Percentiles rank a stretch among this genome's conserved stretches.
Evolutionary conservation across 495 filamentous ascomycete genomes (phyloP).

Genomic region (Talaromyces liani): DNA sequence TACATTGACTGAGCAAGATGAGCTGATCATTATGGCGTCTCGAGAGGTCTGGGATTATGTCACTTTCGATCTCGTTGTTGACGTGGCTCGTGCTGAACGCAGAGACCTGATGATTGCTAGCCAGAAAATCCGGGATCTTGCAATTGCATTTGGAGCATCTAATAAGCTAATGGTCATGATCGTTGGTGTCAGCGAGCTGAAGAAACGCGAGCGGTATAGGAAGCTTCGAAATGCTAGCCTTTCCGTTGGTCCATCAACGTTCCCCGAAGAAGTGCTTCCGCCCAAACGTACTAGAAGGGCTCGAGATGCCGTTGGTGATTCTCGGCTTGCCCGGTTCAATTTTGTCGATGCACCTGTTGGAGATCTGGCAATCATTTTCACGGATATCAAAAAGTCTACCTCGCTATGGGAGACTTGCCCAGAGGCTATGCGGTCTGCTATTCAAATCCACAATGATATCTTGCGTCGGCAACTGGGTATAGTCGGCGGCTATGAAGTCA

Average conservation of each 20-base stretch:
- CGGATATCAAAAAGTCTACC: constrained; percentile 98
- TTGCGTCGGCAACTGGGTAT: constrained; percentile 89
- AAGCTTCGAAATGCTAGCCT: constrained; percentile 62
- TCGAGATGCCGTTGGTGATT: constrained; percentile 68
- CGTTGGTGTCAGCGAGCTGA: constrained; percentile 82
- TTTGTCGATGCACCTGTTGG: constrained; percentile 87
- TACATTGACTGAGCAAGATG: constrained; percentile 80
- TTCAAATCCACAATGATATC: constrained; percentile 91
- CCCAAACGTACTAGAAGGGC: constrained; percentile 55
- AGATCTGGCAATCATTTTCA: constrained; percentile 90
- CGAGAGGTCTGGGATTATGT: constrained; percentile 93
- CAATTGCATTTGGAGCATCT: constrained; percentile 86
- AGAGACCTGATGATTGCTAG: constrained; percentile 92
- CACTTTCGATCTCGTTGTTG: constrained; percentile 79
- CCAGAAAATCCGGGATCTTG: constrained; percentile 89
- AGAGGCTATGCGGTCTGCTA: constrained; percentile 88
- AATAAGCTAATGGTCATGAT: constrained; percentile 99
- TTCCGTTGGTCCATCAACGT: constrained; percentile 66
- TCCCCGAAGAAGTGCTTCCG: constrained; percentile 59
- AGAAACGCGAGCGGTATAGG: constrained; percentile 67
- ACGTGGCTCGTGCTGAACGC: constrained; percentile 77
- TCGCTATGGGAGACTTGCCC: constrained; percentile 95
- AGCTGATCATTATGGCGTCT: constrained; percentile 86
- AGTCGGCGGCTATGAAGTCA: constrained; percentile 96
- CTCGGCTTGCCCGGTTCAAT: constrained; percentile 74